phyloP scores from a whole-genome alignment of 768 basidiomycete species.

The Trametes villosa region DNA sequence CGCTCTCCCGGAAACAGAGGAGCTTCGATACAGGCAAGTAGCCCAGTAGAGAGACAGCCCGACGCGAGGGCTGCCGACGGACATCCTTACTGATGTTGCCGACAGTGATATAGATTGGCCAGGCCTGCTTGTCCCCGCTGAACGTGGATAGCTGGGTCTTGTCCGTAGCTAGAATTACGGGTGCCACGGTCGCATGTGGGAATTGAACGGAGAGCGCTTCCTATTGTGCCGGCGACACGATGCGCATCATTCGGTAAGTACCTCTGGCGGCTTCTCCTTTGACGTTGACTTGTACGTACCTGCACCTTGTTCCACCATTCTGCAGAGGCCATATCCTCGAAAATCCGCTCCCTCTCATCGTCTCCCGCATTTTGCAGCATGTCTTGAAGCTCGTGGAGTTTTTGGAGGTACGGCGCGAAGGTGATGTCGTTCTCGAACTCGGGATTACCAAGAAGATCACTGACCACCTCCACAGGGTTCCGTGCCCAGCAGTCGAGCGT shows the following conservation, averaged over 20 bases:
- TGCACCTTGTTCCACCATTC: background rate
- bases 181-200: constrained; percentile 28
- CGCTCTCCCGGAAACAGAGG: constrained; percentile 24
- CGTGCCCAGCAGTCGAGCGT: background rate
- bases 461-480: background rate
- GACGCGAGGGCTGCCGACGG: constrained; percentile 23
- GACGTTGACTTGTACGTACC: background rate
- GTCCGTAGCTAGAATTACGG: constrained; percentile 36
- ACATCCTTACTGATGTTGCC: constrained; percentile 34
- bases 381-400: background rate
- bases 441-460: constrained; percentile 4
- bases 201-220: too few relatives aligned
- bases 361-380: background rate
- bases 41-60: constrained; percentile 29
- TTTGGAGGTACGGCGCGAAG: background rate
- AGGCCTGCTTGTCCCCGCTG: constrained; percentile 35
- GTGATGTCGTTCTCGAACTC: background rate
- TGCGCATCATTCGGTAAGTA: too few relatives aligned
- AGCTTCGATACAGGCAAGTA: constrained; percentile 38
- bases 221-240: too few relatives aligned
- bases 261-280: background rate
- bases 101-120: constrained; percentile 39
- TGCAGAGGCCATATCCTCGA: background rate
- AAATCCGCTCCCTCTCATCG: background rate
- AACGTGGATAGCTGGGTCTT: constrained; percentile 35